These are phyloP conservation scores for Aureobasidium musti DNA, from an alignment of 2,329 filamentous ascomycete genomes.

Conservation along the genomic window DNA sequence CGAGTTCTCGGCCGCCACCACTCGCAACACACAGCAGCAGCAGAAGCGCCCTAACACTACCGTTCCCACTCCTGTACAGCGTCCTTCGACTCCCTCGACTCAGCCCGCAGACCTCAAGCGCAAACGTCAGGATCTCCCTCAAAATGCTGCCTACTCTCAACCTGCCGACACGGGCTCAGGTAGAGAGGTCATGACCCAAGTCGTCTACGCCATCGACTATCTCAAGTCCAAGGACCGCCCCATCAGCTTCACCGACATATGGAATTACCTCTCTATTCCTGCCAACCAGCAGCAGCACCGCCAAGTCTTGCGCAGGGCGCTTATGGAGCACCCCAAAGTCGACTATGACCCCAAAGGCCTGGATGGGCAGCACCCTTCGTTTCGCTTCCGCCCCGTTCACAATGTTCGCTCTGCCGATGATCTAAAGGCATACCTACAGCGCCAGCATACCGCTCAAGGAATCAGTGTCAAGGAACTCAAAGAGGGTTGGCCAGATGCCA, in stretches of 20 bases:
- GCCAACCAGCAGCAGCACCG: slow-evolving; percentile 50
- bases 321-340: slow-evolving; percentile 67
- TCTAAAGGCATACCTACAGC: slow-evolving; percentile 77
- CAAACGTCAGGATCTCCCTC: slow-evolving; percentile 59
- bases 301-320: slow-evolving; percentile 65
- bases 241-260: slow-evolving; percentile 72
- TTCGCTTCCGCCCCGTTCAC: slow-evolving; percentile 80
- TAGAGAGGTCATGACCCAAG: slow-evolving; percentile 79
- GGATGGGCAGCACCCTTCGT: slow-evolving; percentile 64
- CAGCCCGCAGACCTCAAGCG: slow-evolving; percentile 53
- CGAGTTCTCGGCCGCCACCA: slow-evolving; percentile 38
- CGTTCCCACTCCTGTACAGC: slow-evolving; percentile 1
- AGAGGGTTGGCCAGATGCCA: slow-evolving; percentile 89
- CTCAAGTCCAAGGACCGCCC: slow-evolving; percentile 70
- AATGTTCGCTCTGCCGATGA: slow-evolving; percentile 76
- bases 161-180: slow-evolving; percentile 75
- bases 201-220: slow-evolving; percentile 82
- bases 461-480: slow-evolving; percentile 87
- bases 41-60: slow-evolving; percentile 21
- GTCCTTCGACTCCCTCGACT: slow-evolving; percentile 20
- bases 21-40: slow-evolving; percentile 36
- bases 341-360: slow-evolving; percentile 60
- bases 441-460: slow-evolving; percentile 76
- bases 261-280: slow-evolving; percentile 74
- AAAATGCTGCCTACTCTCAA: slow-evolving; percentile 69